Evolutionary conservation across 2,329 filamentous ascomycete species (phyloP).

Genomic region (Botryotinia globosa): DNA sequence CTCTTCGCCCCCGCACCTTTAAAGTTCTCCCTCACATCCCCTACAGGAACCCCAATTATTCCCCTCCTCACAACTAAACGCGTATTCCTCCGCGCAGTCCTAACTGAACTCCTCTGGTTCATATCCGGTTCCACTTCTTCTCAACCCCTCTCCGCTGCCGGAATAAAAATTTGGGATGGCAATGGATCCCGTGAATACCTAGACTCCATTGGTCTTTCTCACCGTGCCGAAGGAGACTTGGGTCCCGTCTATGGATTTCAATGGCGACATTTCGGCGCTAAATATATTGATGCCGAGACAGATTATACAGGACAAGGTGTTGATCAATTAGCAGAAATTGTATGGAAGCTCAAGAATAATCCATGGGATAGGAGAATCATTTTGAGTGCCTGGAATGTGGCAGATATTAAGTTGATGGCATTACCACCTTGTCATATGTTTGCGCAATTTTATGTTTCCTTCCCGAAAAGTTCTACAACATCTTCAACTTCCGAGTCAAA

Average conservation of each 20-base stretch:
- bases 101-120: conserved; percentile 96
- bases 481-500: not conserved
- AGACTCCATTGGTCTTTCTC: conserved; percentile 74
- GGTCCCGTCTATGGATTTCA: conserved; percentile 98
- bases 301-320: conserved; percentile 89
- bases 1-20: conserved; percentile 85
- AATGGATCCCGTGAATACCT: conserved; percentile 91
- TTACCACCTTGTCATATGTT: conserved; percentile 97
- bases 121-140: conserved; percentile 81
- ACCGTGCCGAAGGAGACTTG: conserved; percentile 83
- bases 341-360: conserved; percentile 76
- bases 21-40: conserved; percentile 76
- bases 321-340: conserved; percentile 88
- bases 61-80: conserved; percentile 97
- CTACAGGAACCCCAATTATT: conserved; percentile 60
- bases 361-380: conserved; percentile 91
- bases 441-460: conserved; percentile 71
- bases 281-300: conserved; percentile 73
- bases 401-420: conserved; percentile 82
- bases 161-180: conserved; percentile 97
- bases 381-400: conserved; percentile 90
- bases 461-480: conserved; percentile 23
- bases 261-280: conserved; percentile 96
- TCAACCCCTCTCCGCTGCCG: conserved; percentile 68
- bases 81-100: conserved; percentile 85